Conservation (phyloP, 305 asterid genomes). For the Euphrasia arctica region DNA sequence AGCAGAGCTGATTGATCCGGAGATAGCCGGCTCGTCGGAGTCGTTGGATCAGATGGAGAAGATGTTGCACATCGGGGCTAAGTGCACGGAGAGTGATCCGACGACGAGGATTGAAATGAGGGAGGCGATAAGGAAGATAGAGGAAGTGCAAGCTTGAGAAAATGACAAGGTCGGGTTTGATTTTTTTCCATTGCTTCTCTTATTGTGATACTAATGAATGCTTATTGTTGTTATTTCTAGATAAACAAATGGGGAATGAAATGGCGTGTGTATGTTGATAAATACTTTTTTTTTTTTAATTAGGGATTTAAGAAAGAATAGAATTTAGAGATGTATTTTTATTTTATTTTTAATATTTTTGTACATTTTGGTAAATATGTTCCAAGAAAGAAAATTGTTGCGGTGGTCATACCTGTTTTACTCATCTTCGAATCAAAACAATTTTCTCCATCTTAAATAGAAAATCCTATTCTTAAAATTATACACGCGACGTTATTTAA, state of each 20-base stretch:
- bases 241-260: no score
- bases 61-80: conserved; percentile 55
- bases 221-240: background rate
- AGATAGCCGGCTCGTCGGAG: conserved; percentile 33
- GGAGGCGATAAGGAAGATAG: conserved; percentile 65
- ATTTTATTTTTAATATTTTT: background rate
- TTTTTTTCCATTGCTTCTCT: background rate
- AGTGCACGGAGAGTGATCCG: conserved; percentile 56
- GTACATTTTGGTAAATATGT: background rate
- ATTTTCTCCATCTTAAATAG: no score
- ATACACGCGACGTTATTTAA: no score
- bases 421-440: no score
- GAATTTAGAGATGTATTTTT: conserved; percentile 19
- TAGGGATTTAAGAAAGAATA: conserved; percentile 14
- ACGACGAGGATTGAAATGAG: conserved; percentile 55
- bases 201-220: conserved; percentile 8
- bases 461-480: no score
- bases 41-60: conserved; percentile 52
- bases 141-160: conserved; percentile 44
- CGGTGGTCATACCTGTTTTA: no score
- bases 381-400: no score
- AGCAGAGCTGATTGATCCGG: conserved; percentile 67
- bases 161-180: background rate
- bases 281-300: background rate
- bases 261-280: no score